phyloP scores from a whole-genome alignment of 805 yeast genomes.

The Ogataea neopini region DNA sequence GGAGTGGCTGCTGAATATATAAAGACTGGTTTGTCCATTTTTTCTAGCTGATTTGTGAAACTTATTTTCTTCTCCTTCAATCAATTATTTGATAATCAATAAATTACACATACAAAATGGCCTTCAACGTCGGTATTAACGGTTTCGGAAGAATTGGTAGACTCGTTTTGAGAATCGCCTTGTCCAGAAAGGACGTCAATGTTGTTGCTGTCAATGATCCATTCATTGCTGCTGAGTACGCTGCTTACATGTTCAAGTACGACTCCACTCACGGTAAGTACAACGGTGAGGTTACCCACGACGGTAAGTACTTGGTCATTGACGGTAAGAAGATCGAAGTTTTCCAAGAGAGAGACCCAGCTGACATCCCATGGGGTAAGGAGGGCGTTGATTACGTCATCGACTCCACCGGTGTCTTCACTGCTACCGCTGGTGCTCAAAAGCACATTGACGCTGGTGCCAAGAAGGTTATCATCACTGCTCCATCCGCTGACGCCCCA shows the following conservation, averaged over 20 bases:
- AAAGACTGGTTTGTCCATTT: slow-evolving; percentile 10
- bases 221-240: slow-evolving; percentile 85
- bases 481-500: slow-evolving; percentile 93
- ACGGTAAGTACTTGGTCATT: slow-evolving; percentile 62
- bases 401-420: slow-evolving; percentile 95
- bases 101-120: slow-evolving; percentile 38
- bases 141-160: slow-evolving; percentile 96
- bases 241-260: slow-evolving; percentile 94
- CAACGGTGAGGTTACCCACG: slow-evolving; percentile 67
- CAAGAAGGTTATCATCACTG: slow-evolving; percentile 92
- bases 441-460: slow-evolving; percentile 90
- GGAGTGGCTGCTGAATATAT: slow-evolving; percentile 14
- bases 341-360: slow-evolving; percentile 84
- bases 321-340: slow-evolving; percentile 67
- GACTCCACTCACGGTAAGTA: slow-evolving; percentile 90
- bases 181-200: slow-evolving; percentile 70
- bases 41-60: slow-evolving; percentile 2
- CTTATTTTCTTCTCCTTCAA: background rate
- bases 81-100: slow-evolving; percentile 1
- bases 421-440: slow-evolving; percentile 74
- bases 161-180: slow-evolving; percentile 81
- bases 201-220: slow-evolving; percentile 92
- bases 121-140: slow-evolving; percentile 82
- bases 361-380: slow-evolving; percentile 84
- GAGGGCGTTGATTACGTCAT: slow-evolving; percentile 81